phyloP scores from a whole-genome alignment of 2,329 filamentous ascomycete species.

The Teratosphaeria nubilosa region DNA sequence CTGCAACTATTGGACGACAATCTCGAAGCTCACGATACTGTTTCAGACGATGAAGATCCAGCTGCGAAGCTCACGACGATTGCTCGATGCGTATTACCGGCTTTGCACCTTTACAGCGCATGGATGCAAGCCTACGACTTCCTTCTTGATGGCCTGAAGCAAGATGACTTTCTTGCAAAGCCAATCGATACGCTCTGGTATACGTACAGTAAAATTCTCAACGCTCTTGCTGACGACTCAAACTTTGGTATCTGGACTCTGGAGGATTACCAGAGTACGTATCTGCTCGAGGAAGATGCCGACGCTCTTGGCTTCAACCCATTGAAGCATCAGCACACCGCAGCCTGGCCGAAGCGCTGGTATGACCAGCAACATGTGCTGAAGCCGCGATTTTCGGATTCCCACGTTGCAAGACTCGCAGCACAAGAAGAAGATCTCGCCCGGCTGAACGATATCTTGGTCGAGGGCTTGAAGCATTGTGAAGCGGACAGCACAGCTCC shows the following conservation, averaged over 20 bases:
- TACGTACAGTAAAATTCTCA: constrained; percentile 53
- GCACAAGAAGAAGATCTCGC: constrained; percentile 57
- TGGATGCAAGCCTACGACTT: constrained; percentile 52
- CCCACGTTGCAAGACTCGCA: constrained; percentile 42
- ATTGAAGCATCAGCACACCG: constrained; percentile 31
- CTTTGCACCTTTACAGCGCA: constrained; percentile 56
- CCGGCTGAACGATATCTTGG: constrained; percentile 52
- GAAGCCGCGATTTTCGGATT: constrained; percentile 46
- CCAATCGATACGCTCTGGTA: constrained; percentile 56
- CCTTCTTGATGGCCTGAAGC: constrained; percentile 44
- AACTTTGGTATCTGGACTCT: constrained; percentile 50
- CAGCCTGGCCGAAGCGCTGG: constrained; percentile 44
- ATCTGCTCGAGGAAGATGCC: constrained; percentile 59
- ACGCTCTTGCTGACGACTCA: constrained; percentile 40
- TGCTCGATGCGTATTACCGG: constrained; percentile 47
- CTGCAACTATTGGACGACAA: constrained; percentile 49
- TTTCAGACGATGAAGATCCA: constrained; percentile 37
- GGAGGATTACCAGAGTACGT: constrained; percentile 37
- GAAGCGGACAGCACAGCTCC: constrained; percentile 32
- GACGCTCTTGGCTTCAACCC: constrained; percentile 57
- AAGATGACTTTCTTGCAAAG: constrained; percentile 45
- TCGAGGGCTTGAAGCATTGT: constrained; percentile 51
- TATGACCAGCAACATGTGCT: constrained; percentile 29
- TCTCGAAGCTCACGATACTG: constrained; percentile 8
- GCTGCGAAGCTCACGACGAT: constrained; percentile 11